Evolutionary conservation across 2,329 filamentous ascomycete genomes (phyloP), one percentile per base, ranked within the genome.

Genomic region (Trichoderma citrinoviride): DNA sequence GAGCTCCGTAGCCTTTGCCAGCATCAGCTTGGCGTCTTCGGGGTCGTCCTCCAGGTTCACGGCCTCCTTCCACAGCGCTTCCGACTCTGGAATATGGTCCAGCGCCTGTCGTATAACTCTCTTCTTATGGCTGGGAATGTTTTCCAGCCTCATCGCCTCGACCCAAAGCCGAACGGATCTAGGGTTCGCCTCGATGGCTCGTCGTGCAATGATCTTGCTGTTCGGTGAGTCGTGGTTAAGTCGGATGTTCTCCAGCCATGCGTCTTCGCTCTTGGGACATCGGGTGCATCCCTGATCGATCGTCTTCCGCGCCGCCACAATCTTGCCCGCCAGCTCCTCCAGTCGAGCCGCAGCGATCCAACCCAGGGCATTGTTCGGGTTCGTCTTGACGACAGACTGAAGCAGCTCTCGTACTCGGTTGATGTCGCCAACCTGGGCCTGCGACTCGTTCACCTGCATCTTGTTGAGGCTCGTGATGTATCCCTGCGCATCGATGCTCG

Each of bases 331-430:
- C 67, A 96, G 82, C 75, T 98, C 93, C 76, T 99, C 96, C 54
- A 99, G 78, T 72, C 95, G 87, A 17, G 94, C 93, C 3, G 95
- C 91, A 5, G 96, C 95, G 71, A 99, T 96, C 91, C 96, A 99
- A 21, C 93, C 95, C 10, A 95, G 91, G 0, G 91, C 93, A 73
- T 98, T 96, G 68, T 92, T 93, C 2, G 94, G 92, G 75, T 99
- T 99, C 7, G 94, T 97, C 78, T 95, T 96, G 75, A 97, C 96
- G 53, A 98, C 95, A 0, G 94, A 98, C 74, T 97, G 93, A n/a
- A 99, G 81, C 41, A 99, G 83, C 68, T 93, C 90, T 68, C 95
- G 87, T 19, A 96, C 95, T 77, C 95, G 90, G 74, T 97, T 96
- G 75, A 99, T 92, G 73, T 99, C 95, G 66, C 95, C 94, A 27